Percentiles rank a stretch among this genome's conserved stretches.
These are phyloP conservation scores for Debaryomyces psychrophilus DNA, from an alignment of 1,139 yeast genomes.

Conservation along the genomic window DNA sequence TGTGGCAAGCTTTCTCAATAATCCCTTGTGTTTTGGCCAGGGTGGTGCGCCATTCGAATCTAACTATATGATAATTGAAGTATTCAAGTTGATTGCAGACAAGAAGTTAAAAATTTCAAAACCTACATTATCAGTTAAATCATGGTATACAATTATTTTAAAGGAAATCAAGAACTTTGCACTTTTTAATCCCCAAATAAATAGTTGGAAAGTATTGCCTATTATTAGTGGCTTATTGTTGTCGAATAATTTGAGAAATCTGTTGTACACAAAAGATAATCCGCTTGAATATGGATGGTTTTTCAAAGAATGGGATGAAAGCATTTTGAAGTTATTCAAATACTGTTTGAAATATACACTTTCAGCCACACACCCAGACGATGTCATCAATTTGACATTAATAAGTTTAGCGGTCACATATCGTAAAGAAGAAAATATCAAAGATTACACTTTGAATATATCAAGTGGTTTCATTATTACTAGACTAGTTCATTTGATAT, in stretches of 20 bases:
- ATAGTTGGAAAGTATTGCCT: slow-evolving; percentile 61
- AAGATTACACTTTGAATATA: slow-evolving; percentile 28
- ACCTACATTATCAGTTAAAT: slow-evolving; percentile 59
- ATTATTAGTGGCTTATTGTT: slow-evolving; percentile 56
- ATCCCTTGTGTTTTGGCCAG: slow-evolving; percentile 47
- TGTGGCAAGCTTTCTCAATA: slow-evolving; percentile 52
- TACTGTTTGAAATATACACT: slow-evolving; percentile 30
- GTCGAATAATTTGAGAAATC: slow-evolving; percentile 42
- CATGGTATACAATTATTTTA: slow-evolving; percentile 51
- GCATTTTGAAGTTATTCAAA: slow-evolving; percentile 27
- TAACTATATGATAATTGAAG: slow-evolving; percentile 48
- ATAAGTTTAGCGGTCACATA: slow-evolving; percentile 38
- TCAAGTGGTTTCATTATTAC: slow-evolving; percentile 27
- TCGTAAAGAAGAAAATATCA: slow-evolving; percentile 27
- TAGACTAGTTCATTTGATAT: slow-evolving; percentile 14
- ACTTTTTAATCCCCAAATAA: slow-evolving; percentile 29
- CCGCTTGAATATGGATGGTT: slow-evolving; percentile 36
- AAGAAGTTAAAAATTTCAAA: slow-evolving; percentile 60
- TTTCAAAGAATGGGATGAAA: slow-evolving; percentile 37
- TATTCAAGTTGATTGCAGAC: slow-evolving; percentile 50
- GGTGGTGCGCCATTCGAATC: slow-evolving; percentile 40
- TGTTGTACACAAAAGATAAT: slow-evolving; percentile 32
- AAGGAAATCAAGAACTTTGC: slow-evolving; percentile 41
- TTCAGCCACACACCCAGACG: slow-evolving; percentile 25
- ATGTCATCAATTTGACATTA: slow-evolving; percentile 34